Base-by-base conservation (phyloP, 306 rosid species). In the Begonia masoniana region DNA sequence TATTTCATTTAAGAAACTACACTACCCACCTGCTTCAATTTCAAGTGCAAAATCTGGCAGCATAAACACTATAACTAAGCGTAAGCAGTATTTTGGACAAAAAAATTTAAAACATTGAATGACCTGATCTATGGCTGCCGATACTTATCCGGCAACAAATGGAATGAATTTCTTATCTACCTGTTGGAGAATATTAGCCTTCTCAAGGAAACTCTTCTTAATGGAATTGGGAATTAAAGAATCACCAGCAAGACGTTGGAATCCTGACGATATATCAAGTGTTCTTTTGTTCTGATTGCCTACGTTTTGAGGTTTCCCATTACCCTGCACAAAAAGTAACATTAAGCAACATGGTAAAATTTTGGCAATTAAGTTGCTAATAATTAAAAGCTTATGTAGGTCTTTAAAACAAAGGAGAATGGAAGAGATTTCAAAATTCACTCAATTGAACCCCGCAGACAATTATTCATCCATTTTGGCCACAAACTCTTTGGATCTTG, bases 111-210 rank as follows among this genome's bases (percentile, higher is more conserved):
- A 59, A 43, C 26, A 17, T 51, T 23, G 17, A 51, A 52, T 42
- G 43, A 91, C 97, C 97, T 85, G 97, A 70, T 91, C 97, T 71
- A 91, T 80, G 66, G 81, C 59, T 63, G 92, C 94, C 65, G 85
- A 82, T 57, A 70, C 79, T 68, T 62, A 69, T 56, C 88, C 82
- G 12, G 82, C 94, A 73, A 76, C 81, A 52, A 91, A 64, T 42
- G 92, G 92, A 71, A 91, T 91, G 76, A 76, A 91, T 70, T 91
- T 91, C 77, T 91, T 83, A 75, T 91, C 97, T 68, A 91, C 80
- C 82, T 91, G 97, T 54, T 59, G 82, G 59, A 91, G 88, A 73
- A 86, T 92, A 64, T 67, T 83, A 58, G 86, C 88, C 61, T 77
- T 67, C 58, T 72, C 78, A 10, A 91, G 81, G 76, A 62, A 73